Evolutionary conservation across 176 grass and related monocot genomes (phyloP), one percentile per base, ranked within the genome.

Genomic region (Aegilops umbellulata): DNA sequence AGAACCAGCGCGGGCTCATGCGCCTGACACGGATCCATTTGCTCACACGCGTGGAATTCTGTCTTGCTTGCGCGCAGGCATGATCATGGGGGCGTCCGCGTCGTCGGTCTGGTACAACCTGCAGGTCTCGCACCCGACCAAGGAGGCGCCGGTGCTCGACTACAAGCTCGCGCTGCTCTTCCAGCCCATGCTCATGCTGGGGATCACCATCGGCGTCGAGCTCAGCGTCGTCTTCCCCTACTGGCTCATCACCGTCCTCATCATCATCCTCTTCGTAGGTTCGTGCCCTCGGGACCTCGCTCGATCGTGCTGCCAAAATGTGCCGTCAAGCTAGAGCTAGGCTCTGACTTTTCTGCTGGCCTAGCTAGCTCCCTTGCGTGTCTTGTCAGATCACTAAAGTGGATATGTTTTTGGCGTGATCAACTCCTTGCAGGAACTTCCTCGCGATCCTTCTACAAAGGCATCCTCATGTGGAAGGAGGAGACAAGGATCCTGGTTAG

Each of bases 71-170:
- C 11, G 20, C 42, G 53, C 90, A 99, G 97, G 97, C 77, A 97
- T 99, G 97, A 99, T 99, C 83, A 99, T 99, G 97, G 97, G 97
- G 15, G 94, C 94, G 7, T 97, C 97, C 2, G 84, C 86, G 57
- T 97, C 97, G 2, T 99, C 97, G 1, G 97, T 99, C 22, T 99
- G 97, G 97, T 99, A 99, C 89, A 99, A 99, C 67, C 92, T 99
- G 30, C 92, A 94, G 88, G 97, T 99, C 57, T 55, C 94, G 62
- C 97, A 99, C 76, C 97, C 97, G 58, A 88, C 71, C 67, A 99
- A 94, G 90, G 90, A 99, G 76, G 94, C 86, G 31, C 94, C 97
- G 0, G 89, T 99, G 27, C 84, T 99, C 80, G 97, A 99, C 90
- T 99, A 99, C 83, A 94, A 91, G 32, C 92, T 99, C 26, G 87